phyloP scores from a whole-genome alignment of 169 alveolate species.

The Miamiensis avidus region DNA sequence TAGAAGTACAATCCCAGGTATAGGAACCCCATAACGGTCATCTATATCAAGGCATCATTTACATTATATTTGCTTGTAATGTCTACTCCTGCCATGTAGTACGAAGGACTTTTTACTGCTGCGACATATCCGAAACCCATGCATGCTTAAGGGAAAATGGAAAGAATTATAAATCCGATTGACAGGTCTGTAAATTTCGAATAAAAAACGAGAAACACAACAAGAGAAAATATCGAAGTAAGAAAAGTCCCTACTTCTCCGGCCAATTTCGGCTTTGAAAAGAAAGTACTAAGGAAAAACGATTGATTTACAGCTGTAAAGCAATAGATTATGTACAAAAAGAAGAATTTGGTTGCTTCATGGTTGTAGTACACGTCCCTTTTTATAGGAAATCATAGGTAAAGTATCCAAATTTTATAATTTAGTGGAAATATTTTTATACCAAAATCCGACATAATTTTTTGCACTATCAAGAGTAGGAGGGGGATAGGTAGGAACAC shows the following conservation, averaged over 20 bases:
- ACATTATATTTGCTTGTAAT: background rate
- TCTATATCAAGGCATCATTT: background rate
- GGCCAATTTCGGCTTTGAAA: constrained; percentile 40
- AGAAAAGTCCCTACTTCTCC: constrained; percentile 5
- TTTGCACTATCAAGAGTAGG: background rate
- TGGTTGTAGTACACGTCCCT: constrained; percentile 1
- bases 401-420: constrained; percentile 20
- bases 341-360: background rate
- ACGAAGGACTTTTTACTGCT: background rate
- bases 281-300: constrained; percentile 27
- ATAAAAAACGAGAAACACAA: background rate
- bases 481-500: background rate
- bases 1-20: constrained; percentile 34
- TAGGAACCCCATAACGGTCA: constrained; percentile 4
- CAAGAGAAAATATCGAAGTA: background rate
- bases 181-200: background rate
- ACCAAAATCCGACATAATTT: background rate
- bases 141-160: constrained; percentile 29
- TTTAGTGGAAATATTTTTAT: no score
- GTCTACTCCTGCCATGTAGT: background rate
- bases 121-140: constrained; percentile 30
- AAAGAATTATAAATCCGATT: background rate
- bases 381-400: background rate
- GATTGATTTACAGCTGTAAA: constrained; percentile 21
- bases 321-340: constrained; percentile 19